Evolutionary conservation across 2,329 filamentous ascomycete genomes (phyloP).

Genomic region (Didymella glomerata): DNA sequence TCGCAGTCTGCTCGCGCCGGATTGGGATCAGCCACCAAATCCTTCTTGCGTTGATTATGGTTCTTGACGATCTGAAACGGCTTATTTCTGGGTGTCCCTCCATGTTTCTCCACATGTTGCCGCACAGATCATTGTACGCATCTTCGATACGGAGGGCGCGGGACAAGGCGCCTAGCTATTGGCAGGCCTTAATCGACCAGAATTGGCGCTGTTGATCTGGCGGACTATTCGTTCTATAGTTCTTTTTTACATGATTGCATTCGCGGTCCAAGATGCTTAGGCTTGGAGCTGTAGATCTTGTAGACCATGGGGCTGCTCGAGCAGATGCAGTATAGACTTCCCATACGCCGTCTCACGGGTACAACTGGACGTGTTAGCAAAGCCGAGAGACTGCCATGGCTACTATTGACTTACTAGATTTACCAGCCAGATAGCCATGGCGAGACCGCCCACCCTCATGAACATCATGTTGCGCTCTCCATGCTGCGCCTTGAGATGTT

Average conservation of each 20-base stretch:
- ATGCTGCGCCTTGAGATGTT: not conserved
- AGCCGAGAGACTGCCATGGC: not conserved
- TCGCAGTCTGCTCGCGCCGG: not conserved
- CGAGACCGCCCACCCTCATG: constrained; percentile 3
- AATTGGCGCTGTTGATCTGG: not conserved
- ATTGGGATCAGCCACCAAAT: constrained; percentile 2
- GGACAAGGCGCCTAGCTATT: constrained; percentile 6
- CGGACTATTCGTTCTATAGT: not conserved
- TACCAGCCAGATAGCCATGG: constrained; percentile 5
- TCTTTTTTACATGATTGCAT: not conserved
- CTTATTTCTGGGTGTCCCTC: not conserved
- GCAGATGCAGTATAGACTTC: not conserved
- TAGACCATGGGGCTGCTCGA: constrained; percentile 1
- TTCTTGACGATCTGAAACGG: not conserved
- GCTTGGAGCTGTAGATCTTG: not conserved
- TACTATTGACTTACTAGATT: not conserved
- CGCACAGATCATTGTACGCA: not conserved
- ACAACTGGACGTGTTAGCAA: constrained; percentile 1
- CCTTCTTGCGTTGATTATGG: not conserved
- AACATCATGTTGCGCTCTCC: constrained; percentile 2
- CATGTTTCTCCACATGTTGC: not conserved
- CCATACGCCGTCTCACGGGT: not conserved
- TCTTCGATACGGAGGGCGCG: not conserved
- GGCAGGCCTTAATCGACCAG: not conserved
- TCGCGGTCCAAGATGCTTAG: not conserved